Evolutionary conservation across 2,329 filamentous ascomycete species (phyloP), one percentile per base, ranked within the genome.

Genomic region (Diaporthe longicolla): DNA sequence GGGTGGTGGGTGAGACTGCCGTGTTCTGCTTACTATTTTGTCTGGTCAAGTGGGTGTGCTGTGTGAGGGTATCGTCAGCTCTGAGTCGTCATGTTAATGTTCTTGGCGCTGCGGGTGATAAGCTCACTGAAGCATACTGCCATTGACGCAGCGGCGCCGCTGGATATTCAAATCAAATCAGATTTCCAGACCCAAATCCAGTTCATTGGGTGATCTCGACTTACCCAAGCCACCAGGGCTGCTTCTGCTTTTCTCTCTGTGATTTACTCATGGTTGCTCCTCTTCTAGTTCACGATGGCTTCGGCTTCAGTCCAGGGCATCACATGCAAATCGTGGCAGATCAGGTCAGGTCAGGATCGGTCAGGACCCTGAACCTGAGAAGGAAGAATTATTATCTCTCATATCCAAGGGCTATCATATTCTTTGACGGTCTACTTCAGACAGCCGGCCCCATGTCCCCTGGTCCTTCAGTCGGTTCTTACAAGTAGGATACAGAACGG

Each of bases 181-280:
- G 61, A 52, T 15, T 13, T 7, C 10, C 48, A 26, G 1, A 4
- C 48, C 13, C n/a, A 13, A 24, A 52, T 24, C 1, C 48, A 24
- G 10, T 6, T 24, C 1, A 24, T 11, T 26, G 10, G 13, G 4
- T 52, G 3, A 1, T 4, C 15, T 8, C 5, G 10, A 76, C 83
- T 77, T 76, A 86, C 84, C 84, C 85, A 19, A 86, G 81, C 85
- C 85, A 86, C 70, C 85, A 84, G 3, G 85, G 84, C 77, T 86
- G 83, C 72, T 83, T 84, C 43, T 82, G 58, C 77, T 82, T 77
- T 61, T 74, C 73, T 50, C 66, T 65, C 35, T 61, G 70, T 32
- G 70, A 73, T 54, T 71, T 73, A n/a, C 61, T 48, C 74, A 72
- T 71, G 54, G 13, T 26, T 3, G 13, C n/a, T 52, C 48, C 37